Percentiles rank a stretch among this genome's conserved stretches.
These are phyloP conservation scores for Mycena epipterygia DNA, from an alignment of 768 basidiomycete species.

Conservation along the genomic window DNA sequence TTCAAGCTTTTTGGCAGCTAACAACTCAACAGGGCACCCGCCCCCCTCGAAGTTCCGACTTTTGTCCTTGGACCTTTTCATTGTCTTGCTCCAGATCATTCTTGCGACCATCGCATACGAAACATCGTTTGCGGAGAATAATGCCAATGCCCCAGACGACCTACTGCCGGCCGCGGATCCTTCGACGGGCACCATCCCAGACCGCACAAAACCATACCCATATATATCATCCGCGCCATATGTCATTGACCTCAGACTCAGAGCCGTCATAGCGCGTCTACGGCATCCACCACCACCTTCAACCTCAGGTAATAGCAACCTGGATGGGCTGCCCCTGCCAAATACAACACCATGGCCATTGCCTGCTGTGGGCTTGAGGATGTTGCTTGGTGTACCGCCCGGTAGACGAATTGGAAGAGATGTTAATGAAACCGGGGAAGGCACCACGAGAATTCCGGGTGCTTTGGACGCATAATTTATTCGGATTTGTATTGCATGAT, in stretches of 20 bases:
- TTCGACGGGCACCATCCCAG: conserved; percentile 40
- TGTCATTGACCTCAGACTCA: conserved; percentile 75
- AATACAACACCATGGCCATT: conserved; percentile 70
- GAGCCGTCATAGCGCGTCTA: conserved; percentile 67
- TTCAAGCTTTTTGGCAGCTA: background rate
- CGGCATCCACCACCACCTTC: conserved; percentile 64
- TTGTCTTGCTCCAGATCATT: conserved; percentile 74
- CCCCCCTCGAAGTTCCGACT: conserved; percentile 78
- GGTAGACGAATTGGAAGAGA: conserved; percentile 48
- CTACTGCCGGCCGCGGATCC: conserved; percentile 36
- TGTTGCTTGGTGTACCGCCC: conserved; percentile 63
- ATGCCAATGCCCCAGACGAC: conserved; percentile 41
- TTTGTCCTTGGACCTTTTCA: conserved; percentile 75
- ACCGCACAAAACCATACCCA: conserved; percentile 41
- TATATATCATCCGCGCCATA: conserved; percentile 53
- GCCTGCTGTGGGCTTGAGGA: conserved; percentile 59
- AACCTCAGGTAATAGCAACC: conserved; percentile 21
- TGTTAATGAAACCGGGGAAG: conserved; percentile 29
- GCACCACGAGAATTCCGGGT: conserved; percentile 30
- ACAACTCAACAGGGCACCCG: conserved; percentile 57
- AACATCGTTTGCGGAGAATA: conserved; percentile 58
- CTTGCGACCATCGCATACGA: conserved; percentile 81
- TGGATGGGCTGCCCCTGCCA: conserved; percentile 66
- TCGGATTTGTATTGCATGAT: conserved; percentile 4
- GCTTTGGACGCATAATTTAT: conserved; percentile 28